These are phyloP conservation scores for Pythium grandisporangium DNA, from an alignment of 352 stramenopile genomes.

Conservation along the genomic window DNA sequence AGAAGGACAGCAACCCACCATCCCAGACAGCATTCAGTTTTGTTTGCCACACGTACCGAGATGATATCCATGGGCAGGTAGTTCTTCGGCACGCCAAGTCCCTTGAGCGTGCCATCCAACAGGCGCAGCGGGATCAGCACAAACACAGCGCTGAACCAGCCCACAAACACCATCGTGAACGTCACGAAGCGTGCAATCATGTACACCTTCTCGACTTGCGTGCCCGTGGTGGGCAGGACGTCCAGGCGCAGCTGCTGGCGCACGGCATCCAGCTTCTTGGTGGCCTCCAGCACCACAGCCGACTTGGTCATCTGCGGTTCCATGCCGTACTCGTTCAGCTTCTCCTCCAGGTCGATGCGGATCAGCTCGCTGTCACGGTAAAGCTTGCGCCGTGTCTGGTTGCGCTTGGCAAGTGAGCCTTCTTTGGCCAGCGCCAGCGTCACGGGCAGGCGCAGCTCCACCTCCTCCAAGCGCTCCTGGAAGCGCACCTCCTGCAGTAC, in stretches of 20 bases:
- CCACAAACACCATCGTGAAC: slow-evolving; percentile 58
- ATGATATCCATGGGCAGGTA: slow-evolving; percentile 72
- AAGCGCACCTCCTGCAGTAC: slow-evolving; percentile 54
- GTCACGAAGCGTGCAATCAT: slow-evolving; percentile 59
- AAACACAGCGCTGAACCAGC: slow-evolving; percentile 62
- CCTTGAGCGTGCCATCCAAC: slow-evolving; percentile 32
- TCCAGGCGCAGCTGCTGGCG: slow-evolving; percentile 60
- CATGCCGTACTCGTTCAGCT: slow-evolving; percentile 56
- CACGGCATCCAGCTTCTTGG: slow-evolving; percentile 45
- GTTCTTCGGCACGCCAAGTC: slow-evolving; percentile 64
- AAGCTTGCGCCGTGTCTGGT: slow-evolving; percentile 55
- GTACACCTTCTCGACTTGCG: slow-evolving; percentile 46
- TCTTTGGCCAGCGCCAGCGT: slow-evolving; percentile 29
- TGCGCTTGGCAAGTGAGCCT: slow-evolving; percentile 53
- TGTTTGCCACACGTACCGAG: slow-evolving; percentile 25
- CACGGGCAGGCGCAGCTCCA: slow-evolving; percentile 34
- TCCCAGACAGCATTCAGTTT: too few relatives aligned
- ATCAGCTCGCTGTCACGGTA: slow-evolving; percentile 68
- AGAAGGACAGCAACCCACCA: too few relatives aligned
- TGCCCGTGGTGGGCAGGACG: slow-evolving; percentile 25
- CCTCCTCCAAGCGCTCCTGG: slow-evolving; percentile 36
- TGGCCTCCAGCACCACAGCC: slow-evolving; percentile 35
- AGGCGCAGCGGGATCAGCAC: slow-evolving; percentile 61
- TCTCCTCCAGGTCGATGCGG: slow-evolving; percentile 71
- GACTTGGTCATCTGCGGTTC: slow-evolving; percentile 43